Evolutionary conservation across 768 basidiomycete genomes (phyloP).

Genomic region (Pisolithus sp.): DNA sequence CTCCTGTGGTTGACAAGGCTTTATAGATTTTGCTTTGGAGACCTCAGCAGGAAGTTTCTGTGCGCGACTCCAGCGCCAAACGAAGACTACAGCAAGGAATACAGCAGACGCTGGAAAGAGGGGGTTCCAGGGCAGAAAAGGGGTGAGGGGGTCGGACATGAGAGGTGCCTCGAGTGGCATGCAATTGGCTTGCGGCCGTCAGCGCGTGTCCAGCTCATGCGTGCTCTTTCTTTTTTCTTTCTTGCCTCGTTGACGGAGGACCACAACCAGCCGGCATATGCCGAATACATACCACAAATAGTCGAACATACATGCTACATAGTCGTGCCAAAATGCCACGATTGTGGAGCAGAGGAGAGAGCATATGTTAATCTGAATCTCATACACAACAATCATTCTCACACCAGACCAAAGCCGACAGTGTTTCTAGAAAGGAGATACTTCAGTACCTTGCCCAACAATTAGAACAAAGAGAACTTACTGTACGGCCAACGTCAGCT

Average conservation of each 20-base stretch:
- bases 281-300: not conserved
- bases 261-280: not conserved
- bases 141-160: conserved; percentile 9
- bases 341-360: too few relatives aligned
- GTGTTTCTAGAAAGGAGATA: conserved; percentile 57
- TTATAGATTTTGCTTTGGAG: not conserved
- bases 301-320: too few relatives aligned
- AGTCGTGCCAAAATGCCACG: too few relatives aligned
- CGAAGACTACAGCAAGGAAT: conserved; percentile 5
- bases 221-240: not conserved
- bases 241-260: not conserved
- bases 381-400: conserved; percentile 16
- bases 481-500: conserved; percentile 92
- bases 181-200: not conserved
- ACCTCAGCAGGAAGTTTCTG: not conserved
- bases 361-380: too few relatives aligned
- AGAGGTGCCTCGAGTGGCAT: not conserved
- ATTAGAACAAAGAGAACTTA: conserved; percentile 36
- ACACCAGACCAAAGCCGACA: conserved; percentile 91
- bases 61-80: conserved; percentile 2
- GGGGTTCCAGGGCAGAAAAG: conserved; percentile 1
- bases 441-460: conserved; percentile 13
- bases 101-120: not conserved
- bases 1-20: not conserved
- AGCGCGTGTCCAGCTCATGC: conserved; percentile 26